Evolutionary conservation across 2,329 filamentous ascomycete genomes (phyloP).

Genomic region (Alternaria gaisen): DNA sequence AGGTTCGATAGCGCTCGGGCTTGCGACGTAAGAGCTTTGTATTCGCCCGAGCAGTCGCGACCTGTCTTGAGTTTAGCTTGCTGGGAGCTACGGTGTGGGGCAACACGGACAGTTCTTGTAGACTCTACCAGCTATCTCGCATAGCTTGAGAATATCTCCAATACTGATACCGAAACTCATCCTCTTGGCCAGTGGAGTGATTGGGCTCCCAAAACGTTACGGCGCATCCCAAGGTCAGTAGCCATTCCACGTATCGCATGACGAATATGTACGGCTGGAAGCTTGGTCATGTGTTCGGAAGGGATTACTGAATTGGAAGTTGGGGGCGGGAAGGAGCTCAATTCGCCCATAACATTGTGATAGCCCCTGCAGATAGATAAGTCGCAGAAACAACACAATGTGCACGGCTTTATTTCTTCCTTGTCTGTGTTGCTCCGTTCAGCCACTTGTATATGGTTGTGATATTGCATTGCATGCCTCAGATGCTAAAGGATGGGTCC

Average conservation of each 20-base stretch:
- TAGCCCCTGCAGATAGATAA: neutral
- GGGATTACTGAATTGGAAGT: slow-evolving; percentile 6
- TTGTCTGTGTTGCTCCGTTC: neutral
- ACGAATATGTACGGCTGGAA: neutral
- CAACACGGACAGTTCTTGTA: slow-evolving; percentile 37
- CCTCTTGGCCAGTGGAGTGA: neutral
- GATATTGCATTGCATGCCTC: neutral
- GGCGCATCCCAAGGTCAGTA: neutral
- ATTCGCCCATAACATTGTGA: neutral
- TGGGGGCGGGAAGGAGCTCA: slow-evolving; percentile 6
- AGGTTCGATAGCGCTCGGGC: slow-evolving; percentile 38
- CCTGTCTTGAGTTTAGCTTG: slow-evolving; percentile 23
- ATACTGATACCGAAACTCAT: slow-evolving; percentile 42
- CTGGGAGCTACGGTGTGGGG: too few species aligned
- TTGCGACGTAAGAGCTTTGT: slow-evolving; percentile 38
- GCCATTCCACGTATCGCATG: neutral
- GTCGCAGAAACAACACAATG: neutral
- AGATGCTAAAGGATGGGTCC: neutral
- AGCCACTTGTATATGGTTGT: neutral
- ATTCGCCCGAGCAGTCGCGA: slow-evolving; percentile 42
- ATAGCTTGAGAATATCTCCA: slow-evolving; percentile 39
- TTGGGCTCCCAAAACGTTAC: neutral
- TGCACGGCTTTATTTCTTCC: neutral
- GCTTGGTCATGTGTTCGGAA: slow-evolving; percentile 4
- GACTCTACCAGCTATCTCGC: slow-evolving; percentile 32